A percentile compares a stretch with the other conserved stretches of the same genome.
phyloP scores from a whole-genome alignment of 202 grass and related monocot genomes.

The Bolboschoenoplectus hybrid region DNA sequence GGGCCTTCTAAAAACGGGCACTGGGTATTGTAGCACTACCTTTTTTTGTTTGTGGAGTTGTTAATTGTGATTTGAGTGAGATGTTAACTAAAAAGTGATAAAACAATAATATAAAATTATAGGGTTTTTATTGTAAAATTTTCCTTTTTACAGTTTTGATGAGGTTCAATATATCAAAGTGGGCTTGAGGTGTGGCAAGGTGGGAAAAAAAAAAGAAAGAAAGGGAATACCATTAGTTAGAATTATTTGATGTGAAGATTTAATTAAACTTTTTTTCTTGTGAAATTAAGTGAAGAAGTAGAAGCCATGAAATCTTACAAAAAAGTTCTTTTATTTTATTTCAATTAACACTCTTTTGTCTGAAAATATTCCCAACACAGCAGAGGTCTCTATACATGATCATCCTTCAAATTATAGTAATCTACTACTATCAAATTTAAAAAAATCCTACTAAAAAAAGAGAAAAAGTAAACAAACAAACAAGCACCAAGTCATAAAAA shows the following conservation, averaged over 20 bases:
- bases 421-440: not conserved
- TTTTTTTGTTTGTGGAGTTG: too few relatives aligned
- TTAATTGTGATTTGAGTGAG: not conserved
- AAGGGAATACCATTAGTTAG: too few relatives aligned
- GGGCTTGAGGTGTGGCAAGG: not conserved
- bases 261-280: not conserved
- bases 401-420: not conserved
- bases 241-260: not conserved
- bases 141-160: not conserved
- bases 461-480: not conserved
- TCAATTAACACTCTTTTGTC: slow-evolving; percentile 1
- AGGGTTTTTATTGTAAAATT: not conserved
- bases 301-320: not conserved
- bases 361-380: not conserved
- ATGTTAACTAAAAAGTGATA: not conserved
- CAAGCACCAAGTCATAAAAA: not conserved
- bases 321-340: not conserved
- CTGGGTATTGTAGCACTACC: too few relatives aligned
- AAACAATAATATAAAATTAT: not conserved
- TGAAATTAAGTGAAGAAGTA: not conserved
- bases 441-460: not conserved
- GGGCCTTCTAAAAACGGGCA: too few relatives aligned
- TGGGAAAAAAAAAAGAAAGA: not conserved
- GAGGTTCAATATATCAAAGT: not conserved
- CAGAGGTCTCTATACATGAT: not conserved